These are phyloP conservation scores for Entomortierella lignicola DNA, from an alignment of 192 early-diverging fungal genomes.

Conservation along the genomic window DNA sequence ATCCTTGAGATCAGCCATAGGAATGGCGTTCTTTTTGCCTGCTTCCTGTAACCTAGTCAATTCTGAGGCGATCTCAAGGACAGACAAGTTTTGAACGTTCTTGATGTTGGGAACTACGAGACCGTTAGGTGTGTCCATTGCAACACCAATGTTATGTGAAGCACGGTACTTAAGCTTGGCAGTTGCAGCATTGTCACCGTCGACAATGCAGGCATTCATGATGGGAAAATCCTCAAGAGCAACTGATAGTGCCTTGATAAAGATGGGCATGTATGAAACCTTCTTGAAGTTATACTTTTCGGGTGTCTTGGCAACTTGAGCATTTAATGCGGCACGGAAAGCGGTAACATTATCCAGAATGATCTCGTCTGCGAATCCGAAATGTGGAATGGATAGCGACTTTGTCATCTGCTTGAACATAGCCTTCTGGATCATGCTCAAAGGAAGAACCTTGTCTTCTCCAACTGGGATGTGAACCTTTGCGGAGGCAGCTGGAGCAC, in stretches of 20 bases:
- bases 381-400: conserved; percentile 93
- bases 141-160: conserved; percentile 92
- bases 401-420: conserved; percentile 98
- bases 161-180: conserved; percentile 79
- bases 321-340: conserved; percentile 77
- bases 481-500: conserved; percentile 29
- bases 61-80: conserved; percentile 92
- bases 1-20: conserved; percentile 76
- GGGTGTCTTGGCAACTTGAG: conserved; percentile 61
- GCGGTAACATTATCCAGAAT: conserved; percentile 74
- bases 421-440: conserved; percentile 91
- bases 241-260: conserved; percentile 90
- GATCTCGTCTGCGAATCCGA: conserved; percentile 94
- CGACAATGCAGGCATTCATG: conserved; percentile 80
- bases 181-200: conserved; percentile 52
- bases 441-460: conserved; percentile 69
- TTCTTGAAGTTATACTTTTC: conserved; percentile 70
- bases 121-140: conserved; percentile 97
- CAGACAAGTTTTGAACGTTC: conserved; percentile 85
- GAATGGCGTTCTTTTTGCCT: conserved; percentile 70
- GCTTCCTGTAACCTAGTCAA: conserved; percentile 76
- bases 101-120: conserved; percentile 96
- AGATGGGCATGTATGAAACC: conserved; percentile 95
- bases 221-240: conserved; percentile 88
- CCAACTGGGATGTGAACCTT: conserved; percentile 43